These are phyloP conservation scores for Toxicodendron radicans DNA, from an alignment of 345 rosid species.

Conservation along the genomic window DNA sequence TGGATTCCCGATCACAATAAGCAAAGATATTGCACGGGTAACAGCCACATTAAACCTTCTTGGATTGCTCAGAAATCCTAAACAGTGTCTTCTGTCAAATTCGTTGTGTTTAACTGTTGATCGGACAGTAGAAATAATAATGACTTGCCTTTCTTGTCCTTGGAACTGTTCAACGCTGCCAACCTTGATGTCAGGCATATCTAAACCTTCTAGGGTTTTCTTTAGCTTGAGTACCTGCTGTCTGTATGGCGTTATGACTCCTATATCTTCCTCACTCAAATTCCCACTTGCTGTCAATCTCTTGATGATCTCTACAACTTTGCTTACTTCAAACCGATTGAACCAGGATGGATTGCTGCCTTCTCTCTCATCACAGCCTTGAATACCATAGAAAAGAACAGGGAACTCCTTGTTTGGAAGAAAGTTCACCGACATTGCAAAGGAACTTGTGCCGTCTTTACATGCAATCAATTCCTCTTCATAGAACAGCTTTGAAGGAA, in stretches of 20 bases:
- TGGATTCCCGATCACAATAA: slow-evolving; percentile 78
- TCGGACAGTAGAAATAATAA: slow-evolving; percentile 82
- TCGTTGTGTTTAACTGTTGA: slow-evolving; percentile 81
- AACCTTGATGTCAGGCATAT: slow-evolving; percentile 66
- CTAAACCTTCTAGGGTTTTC: slow-evolving; percentile 62
- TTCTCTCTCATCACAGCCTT: slow-evolving; percentile 98
- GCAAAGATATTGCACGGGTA: slow-evolving; percentile 79
- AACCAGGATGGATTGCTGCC: slow-evolving; percentile 95
- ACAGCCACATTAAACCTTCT: slow-evolving; percentile 89
- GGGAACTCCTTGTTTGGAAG: slow-evolving; percentile 76
- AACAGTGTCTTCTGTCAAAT: slow-evolving; percentile 61
- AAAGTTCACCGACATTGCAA: slow-evolving; percentile 38
- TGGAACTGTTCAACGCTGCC: slow-evolving; percentile 98
- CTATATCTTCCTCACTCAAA: slow-evolving; percentile 63
- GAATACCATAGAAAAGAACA: slow-evolving; percentile 79
- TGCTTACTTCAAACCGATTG: slow-evolving; percentile 86
- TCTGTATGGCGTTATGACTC: slow-evolving; percentile 87
- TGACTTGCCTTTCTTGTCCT: slow-evolving; percentile 86
- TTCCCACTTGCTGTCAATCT: slow-evolving; percentile 45
- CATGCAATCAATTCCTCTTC: slow-evolving; percentile 74
- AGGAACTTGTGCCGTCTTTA: slow-evolving; percentile 56
- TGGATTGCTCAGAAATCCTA: slow-evolving; percentile 85
- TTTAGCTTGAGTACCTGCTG: slow-evolving; percentile 85
- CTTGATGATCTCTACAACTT: slow-evolving; percentile 66
- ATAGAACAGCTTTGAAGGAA: slow-evolving; percentile 83